Base-by-base conservation (phyloP, 2,329 filamentous ascomycete species). In the Aspergillus sp. region DNA sequence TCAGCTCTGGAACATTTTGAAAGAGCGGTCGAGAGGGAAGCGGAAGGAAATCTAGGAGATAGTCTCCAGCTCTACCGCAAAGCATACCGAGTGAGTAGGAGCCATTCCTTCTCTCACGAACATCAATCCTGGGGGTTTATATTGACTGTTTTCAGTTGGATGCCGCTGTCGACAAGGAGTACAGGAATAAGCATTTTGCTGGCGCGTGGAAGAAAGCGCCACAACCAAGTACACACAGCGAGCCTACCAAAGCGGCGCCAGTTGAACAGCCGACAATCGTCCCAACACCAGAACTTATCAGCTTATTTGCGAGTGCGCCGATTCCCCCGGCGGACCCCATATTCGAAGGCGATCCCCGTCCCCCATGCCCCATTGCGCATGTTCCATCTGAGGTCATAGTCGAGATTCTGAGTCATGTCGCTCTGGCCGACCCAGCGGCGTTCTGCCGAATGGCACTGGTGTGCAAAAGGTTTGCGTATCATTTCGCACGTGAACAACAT, bases 1-100 rank as follows among this genome's bases (percentile, higher is more conserved):
- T 90, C 93, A 11, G 95, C 95, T 0, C 77, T 99, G 15, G 95
- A 98, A 66, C 90, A 96, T 73, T 98, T 95, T 68, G 95, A 98
- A 72, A 86, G 85, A 70, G 95, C 93, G 3, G 93, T 96, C 56
- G 90, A 96, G 75, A 92, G 88, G 73, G 95, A 99, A 76, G 84
- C 83, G 0, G 85, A 90, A 66, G 95, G 95, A 0, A 95, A 86
- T 62, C 80, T 98, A 51, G 92, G 93, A 5, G 93, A 98, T 62
- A 98, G 93, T 70, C 73, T 99, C 55, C 86, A 84, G 63, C 83
- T 96, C 51, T 99, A 99, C 74, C 86, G 95, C 47, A 92, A 89
- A 73, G 95, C 95, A 1, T 98, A 96, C 73, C 86, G 89, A 72
- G 91, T 93, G 76, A 47, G 52, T 48, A 31, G 21, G 23, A 21